Conservation (phyloP, 345 rosid genomes). For the Hibiscus trionum region DNA sequence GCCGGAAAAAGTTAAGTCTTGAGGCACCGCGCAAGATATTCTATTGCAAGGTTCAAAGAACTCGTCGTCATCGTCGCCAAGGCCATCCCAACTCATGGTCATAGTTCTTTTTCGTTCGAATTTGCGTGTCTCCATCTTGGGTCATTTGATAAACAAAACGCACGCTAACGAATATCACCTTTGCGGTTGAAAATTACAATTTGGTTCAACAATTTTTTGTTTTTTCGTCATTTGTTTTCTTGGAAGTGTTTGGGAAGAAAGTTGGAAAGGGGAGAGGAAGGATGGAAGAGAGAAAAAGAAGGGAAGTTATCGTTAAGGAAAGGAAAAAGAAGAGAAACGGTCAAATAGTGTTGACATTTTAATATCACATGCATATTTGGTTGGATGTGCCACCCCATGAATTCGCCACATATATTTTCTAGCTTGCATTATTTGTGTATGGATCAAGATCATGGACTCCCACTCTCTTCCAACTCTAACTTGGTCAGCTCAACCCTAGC, state of each 20-base stretch:
- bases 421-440: background rate
- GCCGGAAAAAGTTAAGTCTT: constrained; percentile 55
- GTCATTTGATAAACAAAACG: constrained; percentile 8
- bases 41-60: constrained; percentile 62
- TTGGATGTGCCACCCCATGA: background rate
- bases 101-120: constrained; percentile 55
- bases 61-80: constrained; percentile 51
- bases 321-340: constrained; percentile 27
- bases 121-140: constrained; percentile 16
- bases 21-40: constrained; percentile 38
- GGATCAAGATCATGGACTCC: background rate
- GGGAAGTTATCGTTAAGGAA: background rate
- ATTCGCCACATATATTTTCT: background rate
- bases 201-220: background rate
- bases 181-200: background rate
- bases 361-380: background rate
- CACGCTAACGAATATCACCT: background rate
- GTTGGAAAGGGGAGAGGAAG: background rate
- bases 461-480: constrained; percentile 11
- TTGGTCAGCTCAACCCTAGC: constrained; percentile 52
- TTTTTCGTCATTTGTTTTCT: background rate
- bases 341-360: constrained; percentile 15
- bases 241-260: background rate
- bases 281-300: constrained; percentile 39
- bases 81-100: constrained; percentile 71